A percentile compares a stretch with the other conserved stretches of the same genome.
phyloP scores from a whole-genome alignment of 257 asterid genomes.

The Scutellaria galericulata region DNA sequence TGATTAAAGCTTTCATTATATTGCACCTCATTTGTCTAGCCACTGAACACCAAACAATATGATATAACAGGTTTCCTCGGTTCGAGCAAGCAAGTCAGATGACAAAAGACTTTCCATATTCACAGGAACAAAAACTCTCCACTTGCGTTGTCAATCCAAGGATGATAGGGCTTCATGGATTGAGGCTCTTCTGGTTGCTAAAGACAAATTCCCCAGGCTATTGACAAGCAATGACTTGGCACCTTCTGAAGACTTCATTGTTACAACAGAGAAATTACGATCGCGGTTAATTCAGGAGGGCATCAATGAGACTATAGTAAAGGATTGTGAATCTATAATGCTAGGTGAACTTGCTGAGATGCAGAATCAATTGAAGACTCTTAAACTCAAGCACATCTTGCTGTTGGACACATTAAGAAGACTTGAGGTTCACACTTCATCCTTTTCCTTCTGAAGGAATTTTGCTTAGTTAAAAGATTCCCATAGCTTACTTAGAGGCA shows the following conservation, averaged over 20 bases:
- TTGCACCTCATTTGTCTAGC: constrained; percentile 28
- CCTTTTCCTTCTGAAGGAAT: constrained; percentile 36
- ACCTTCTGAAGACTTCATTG: constrained; percentile 80
- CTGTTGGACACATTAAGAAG: constrained; percentile 88
- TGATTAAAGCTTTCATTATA: constrained; percentile 25
- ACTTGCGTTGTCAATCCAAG: constrained; percentile 86
- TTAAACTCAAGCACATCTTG: constrained; percentile 86
- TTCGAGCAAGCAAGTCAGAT: constrained; percentile 96
- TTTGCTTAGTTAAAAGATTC: constrained; percentile 28
- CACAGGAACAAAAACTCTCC: constrained; percentile 97
- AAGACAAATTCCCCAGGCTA: constrained; percentile 90
- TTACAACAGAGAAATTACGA: constrained; percentile 79
- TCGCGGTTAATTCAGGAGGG: constrained; percentile 79
- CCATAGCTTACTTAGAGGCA: constrained; percentile 13
- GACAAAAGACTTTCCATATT: constrained; percentile 94
- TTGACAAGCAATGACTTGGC: constrained; percentile 82
- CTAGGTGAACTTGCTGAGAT: constrained; percentile 76
- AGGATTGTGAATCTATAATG: constrained; percentile 89
- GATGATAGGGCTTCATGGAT: constrained; percentile 95
- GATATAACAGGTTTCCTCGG: constrained; percentile 83
- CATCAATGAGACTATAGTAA: constrained; percentile 65
- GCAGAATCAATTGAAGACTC: constrained; percentile 77
- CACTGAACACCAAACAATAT: constrained; percentile 32
- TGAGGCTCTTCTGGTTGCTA: constrained; percentile 87
- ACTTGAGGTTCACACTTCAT: constrained; percentile 68